phyloP scores from a whole-genome alignment of 1,284 basidiomycete species.

The Malassezia globosa region DNA sequence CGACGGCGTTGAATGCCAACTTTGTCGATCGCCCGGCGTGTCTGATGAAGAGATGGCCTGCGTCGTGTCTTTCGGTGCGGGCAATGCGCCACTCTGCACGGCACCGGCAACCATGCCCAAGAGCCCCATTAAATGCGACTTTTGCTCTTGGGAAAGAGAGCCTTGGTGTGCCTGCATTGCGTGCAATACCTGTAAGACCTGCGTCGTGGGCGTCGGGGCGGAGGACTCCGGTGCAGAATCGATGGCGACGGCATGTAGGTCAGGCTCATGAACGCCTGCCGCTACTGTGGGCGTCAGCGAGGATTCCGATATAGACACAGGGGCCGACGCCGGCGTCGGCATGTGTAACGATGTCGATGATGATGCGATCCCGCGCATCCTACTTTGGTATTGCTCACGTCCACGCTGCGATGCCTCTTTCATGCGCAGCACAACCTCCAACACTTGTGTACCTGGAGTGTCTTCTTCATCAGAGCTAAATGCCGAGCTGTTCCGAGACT shows the following conservation, averaged over 20 bases:
- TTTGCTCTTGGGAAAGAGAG: slow-evolving; percentile 8
- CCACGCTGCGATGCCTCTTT: slow-evolving; percentile 35
- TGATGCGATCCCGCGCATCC: slow-evolving; percentile 23
- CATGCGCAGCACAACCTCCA: slow-evolving; percentile 39
- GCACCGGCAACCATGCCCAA: slow-evolving; percentile 14
- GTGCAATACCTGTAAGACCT: slow-evolving; percentile 22
- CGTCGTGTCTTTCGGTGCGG: neutral
- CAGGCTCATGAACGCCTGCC: neutral
- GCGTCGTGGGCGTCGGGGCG: slow-evolving; percentile 4
- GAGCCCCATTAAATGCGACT: slow-evolving; percentile 13
- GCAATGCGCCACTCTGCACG: slow-evolving; percentile 2
- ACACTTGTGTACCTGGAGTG: slow-evolving; percentile 27
- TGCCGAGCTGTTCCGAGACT: slow-evolving; percentile 17
- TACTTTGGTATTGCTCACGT: slow-evolving; percentile 33
- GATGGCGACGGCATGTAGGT: neutral
- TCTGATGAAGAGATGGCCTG: neutral
- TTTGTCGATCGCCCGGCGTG: neutral
- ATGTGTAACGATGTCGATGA: neutral
- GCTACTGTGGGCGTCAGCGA: neutral
- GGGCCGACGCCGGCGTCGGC: neutral
- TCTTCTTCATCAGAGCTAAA: slow-evolving; percentile 32
- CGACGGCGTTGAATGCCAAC: too few relatives aligned
- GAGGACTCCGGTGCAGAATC: too few relatives aligned
- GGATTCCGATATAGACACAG: neutral
- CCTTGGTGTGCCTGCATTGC: slow-evolving; percentile 18